A percentile compares a stretch with the other conserved stretches of the same genome.
These are phyloP conservation scores for Pythium sukuiense DNA, from an alignment of 352 stramenopile genomes.

Conservation along the genomic window DNA sequence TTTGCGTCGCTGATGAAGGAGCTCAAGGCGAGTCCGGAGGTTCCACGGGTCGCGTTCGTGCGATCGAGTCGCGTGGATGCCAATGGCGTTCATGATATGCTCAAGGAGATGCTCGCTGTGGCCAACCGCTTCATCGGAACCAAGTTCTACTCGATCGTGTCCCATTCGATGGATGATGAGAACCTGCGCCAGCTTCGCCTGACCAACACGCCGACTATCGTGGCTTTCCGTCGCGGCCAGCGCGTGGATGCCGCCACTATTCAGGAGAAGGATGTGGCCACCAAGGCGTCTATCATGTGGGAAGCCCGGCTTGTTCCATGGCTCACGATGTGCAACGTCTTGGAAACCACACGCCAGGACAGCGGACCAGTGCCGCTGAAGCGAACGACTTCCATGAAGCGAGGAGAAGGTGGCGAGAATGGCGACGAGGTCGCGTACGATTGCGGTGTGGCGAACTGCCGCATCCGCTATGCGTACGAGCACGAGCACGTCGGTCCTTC, in stretches of 20 bases:
- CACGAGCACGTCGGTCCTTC: conserved; percentile 72
- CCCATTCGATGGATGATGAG: conserved; percentile 27
- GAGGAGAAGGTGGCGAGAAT: conserved; percentile 1
- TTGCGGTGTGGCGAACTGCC: conserved; percentile 58
- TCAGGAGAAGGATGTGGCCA: conserved; percentile 36
- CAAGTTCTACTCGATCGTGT: conserved; percentile 52
- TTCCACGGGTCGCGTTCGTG: conserved; percentile 50
- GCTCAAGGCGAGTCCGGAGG: conserved; percentile 33
- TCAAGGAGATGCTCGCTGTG: conserved; percentile 40
- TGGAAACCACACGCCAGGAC: conserved; percentile 42
- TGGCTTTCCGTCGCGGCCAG: conserved; percentile 52
- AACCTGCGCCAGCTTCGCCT: conserved; percentile 41
- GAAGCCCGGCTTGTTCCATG: conserved; percentile 61
- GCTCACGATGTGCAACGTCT: conserved; percentile 59
- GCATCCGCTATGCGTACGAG: conserved; percentile 64
- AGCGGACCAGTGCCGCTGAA: neutral
- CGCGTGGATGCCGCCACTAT: conserved; percentile 47
- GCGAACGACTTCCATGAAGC: conserved; percentile 11
- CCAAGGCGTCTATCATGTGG: conserved; percentile 39
- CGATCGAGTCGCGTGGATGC: conserved; percentile 9
- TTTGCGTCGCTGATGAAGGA: conserved; percentile 38
- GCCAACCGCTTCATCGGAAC: conserved; percentile 50
- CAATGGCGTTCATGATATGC: conserved; percentile 31
- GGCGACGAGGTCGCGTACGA: conserved; percentile 46
- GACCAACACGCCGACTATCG: conserved; percentile 33